Conservation (phyloP, 805 yeast species). For the Millerago galiae region DNA sequence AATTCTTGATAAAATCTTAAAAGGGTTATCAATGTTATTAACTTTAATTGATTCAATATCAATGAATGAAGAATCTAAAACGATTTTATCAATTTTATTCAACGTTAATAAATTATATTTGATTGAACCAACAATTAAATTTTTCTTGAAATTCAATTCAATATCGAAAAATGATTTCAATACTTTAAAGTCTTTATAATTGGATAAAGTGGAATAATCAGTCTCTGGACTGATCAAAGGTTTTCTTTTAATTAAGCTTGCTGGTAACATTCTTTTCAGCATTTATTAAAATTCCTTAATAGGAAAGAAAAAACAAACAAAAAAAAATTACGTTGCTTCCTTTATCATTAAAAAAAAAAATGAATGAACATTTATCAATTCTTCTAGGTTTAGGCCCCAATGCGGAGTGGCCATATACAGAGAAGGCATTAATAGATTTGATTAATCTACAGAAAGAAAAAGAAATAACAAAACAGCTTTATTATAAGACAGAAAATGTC, state of each 20-base stretch:
- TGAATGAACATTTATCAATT: conserved; percentile 17
- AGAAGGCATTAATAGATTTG: conserved; percentile 18
- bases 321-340: too few relatives aligned
- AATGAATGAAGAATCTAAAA: conserved; percentile 66
- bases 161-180: conserved; percentile 46
- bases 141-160: conserved; percentile 47
- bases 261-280: conserved; percentile 17
- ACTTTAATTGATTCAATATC: conserved; percentile 38
- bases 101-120: conserved; percentile 35
- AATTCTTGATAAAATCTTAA: conserved; percentile 31
- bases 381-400: conserved; percentile 19
- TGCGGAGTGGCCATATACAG: conserved; percentile 22
- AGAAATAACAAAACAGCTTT: conserved; percentile 79
- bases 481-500: conserved; percentile 57
- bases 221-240: conserved; percentile 38
- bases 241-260: conserved; percentile 24
- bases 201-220: conserved; percentile 78
- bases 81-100: conserved; percentile 30
- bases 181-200: conserved; percentile 50
- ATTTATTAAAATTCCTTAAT: neutral
- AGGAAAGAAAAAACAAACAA: too few relatives aligned
- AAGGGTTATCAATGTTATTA: conserved; percentile 29
- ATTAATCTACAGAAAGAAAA: conserved; percentile 41
- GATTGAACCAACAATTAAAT: conserved; percentile 51
- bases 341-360: neutral